Base-by-base conservation (phyloP, 1,284 basidiomycete genomes). In the Puccinia triticina region DNA sequence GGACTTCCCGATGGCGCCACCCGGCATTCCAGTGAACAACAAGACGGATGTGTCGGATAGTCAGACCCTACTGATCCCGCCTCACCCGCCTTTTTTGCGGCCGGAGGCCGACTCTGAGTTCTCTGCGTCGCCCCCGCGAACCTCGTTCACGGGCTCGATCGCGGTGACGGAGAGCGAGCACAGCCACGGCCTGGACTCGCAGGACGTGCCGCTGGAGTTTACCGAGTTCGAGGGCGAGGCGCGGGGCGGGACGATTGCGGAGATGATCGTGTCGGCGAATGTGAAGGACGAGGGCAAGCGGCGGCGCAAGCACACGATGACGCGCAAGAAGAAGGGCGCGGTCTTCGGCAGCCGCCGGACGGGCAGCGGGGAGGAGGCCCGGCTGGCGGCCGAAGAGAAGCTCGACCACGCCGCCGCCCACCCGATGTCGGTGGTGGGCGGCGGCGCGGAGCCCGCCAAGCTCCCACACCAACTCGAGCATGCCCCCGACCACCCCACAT, bases 141-240 rank as follows among this genome's bases (percentile, higher is more conserved):
- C 59, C 55, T 77, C 75, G 18, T 67, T 71, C 43, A 71, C 64
- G n/a, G 77, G 66, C 8, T 79, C 77, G 2, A 67, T 69, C n/a
- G 43, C 66, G 32, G 66, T 57, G 1, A 71, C 21, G 14, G 77
- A 71, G 26, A 67, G 34, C 32, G 77, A 79, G 16, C 43, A 67
- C 18, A 67, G 34, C 37, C 66, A 67, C 11, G 59, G 53, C 18
- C 32, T 61, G 1, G 64, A 72, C 3, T 46, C 69, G 4, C 40
- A 69, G 40, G 77, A 72, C 10, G 77, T 53, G 0, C 59, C 66
- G 10, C 37, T 73, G 16, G 80, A 69, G 5, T 71, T 82, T 66
- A 82, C 80, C 23, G 80, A 82, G 23, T 82, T 82, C 67, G 80
- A 82, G 37, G 80, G 80, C 34, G 80, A 82, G 55, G 64, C 59